Base-by-base conservation (phyloP, 1,139 yeast species). In the Torulaspora globosa region DNA sequence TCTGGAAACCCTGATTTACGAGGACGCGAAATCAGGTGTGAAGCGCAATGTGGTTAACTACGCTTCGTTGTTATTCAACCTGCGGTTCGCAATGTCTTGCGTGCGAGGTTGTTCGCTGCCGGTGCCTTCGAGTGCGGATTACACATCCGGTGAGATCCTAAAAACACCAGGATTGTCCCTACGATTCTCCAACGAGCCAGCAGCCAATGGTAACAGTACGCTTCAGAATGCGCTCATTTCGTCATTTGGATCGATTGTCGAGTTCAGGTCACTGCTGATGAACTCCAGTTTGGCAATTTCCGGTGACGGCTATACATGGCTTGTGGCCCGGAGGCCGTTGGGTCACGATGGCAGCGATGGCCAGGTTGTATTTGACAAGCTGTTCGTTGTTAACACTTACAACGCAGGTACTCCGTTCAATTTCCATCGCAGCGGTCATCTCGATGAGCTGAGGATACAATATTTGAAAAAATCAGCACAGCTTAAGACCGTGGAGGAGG, bases 241-340 rank as follows among this genome's bases (percentile, higher is more conserved):
- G 31, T 75, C 84, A 2, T 84, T 84, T 65, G 90, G 90, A 1
- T 83, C 90, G 0, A 54, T 82, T 5, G 70, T 70, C 14, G 90
- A 84, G 65, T 83, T 84, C 63, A 75, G 81, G 58, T 78, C 83
- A 3, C 69, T 83, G 45, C 64, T 84, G 39, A 60, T 83, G 48
- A 76, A 80, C 54, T 78, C 89, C 1, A 83, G 84, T 14, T 64
- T 69, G 41, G 76, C 82, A 11, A 78, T 82, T 48, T 79, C 80
- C 51, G 92, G 94, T 42, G 88, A 84, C 61, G 94, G 94, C 1
- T 74, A 70, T 57, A 79, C 84, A 2, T 84, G 92, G 92, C 64
- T 82, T 27, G 80, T 81, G n/a, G 84, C 84, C 1, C 79, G 78
- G 57, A 73, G 78, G 40, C 66, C 68, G 36, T 43, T 48, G 7